A percentile compares a stretch with the other conserved stretches of the same genome.
phyloP scores from a whole-genome alignment of 2,329 filamentous ascomycete species.

The Eurotiales sp. region DNA sequence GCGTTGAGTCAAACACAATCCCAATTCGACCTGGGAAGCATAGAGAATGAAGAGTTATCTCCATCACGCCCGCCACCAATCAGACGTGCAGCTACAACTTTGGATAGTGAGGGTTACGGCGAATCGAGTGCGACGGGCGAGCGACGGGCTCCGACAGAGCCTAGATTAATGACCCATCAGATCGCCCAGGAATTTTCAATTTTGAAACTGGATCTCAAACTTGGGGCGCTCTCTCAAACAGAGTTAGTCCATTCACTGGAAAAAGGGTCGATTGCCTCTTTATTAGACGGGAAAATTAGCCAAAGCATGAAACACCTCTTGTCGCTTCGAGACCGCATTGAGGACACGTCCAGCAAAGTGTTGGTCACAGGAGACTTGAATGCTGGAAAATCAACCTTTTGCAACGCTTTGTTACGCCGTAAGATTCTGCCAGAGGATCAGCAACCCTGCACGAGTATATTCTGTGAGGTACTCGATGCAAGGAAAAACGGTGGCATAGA shows the following conservation, averaged over 20 bases:
- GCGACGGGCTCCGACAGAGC: slow-evolving; percentile 61
- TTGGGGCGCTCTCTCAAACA: slow-evolving; percentile 78
- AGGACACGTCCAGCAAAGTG: slow-evolving; percentile 96
- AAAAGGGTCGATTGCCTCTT: slow-evolving; percentile 81
- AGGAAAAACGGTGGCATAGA: slow-evolving; percentile 87
- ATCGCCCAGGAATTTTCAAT: slow-evolving; percentile 95
- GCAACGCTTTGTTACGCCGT: slow-evolving; percentile 88
- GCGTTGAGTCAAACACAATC: slow-evolving; percentile 34
- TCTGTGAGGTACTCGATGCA: slow-evolving; percentile 93
- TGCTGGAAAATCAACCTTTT: slow-evolving; percentile 97
- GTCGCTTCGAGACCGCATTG: slow-evolving; percentile 84
- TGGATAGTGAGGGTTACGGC: slow-evolving; percentile 56
- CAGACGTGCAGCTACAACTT: slow-evolving; percentile 68
- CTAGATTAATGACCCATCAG: slow-evolving; percentile 82
- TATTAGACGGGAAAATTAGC: slow-evolving; percentile 90
- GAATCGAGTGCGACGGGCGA: slow-evolving; percentile 74
- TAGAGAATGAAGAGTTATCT: slow-evolving; percentile 23
- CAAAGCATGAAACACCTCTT: slow-evolving; percentile 89
- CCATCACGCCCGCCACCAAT: slow-evolving; percentile 51
- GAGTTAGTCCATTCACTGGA: slow-evolving; percentile 93
- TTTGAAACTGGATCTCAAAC: slow-evolving; percentile 87
- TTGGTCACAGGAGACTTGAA: slow-evolving; percentile 94
- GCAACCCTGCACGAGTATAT: slow-evolving; percentile 96
- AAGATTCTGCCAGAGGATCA: slow-evolving; percentile 96
- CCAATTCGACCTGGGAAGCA: slow-evolving; percentile 22